Evolutionary conservation across 2,329 filamentous ascomycete species (phyloP).

Genomic region (Claviceps sp.): DNA sequence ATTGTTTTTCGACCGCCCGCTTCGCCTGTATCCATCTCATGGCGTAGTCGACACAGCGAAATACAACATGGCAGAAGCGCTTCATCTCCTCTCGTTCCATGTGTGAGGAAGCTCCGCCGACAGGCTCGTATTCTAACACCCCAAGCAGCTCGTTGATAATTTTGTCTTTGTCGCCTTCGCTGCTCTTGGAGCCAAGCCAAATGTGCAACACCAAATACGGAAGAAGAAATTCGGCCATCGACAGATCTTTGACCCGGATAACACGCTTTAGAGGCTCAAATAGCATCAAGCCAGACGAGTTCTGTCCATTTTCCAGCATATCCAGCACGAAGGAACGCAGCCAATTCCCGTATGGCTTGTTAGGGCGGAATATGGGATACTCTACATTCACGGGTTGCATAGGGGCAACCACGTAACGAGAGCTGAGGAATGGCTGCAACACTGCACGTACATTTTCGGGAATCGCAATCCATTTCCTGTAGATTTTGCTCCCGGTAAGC

Average conservation of each 20-base stretch:
- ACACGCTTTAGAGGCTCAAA: constrained; percentile 73
- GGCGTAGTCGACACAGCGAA: constrained; percentile 81
- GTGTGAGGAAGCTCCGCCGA: constrained; percentile 37
- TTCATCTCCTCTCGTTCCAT: constrained; percentile 62
- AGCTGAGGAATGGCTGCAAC: constrained; percentile 76
- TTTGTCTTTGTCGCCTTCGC: constrained; percentile 46
- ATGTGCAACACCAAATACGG: constrained; percentile 80
- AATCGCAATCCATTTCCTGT: constrained; percentile 63
- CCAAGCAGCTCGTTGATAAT: constrained; percentile 61
- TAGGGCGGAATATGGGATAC: constrained; percentile 67
- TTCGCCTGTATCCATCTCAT: constrained; percentile 82
- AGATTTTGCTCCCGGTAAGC: constrained; percentile 43
- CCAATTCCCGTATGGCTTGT: constrained; percentile 66
- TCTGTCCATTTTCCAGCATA: constrained; percentile 65
- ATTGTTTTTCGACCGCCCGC: constrained; percentile 18
- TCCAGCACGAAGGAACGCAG: constrained; percentile 69
- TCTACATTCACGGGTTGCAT: constrained; percentile 40
- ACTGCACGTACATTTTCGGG: constrained; percentile 68
- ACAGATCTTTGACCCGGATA: constrained; percentile 72
- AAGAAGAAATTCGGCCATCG: constrained; percentile 75
- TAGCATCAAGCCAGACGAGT: constrained; percentile 57
- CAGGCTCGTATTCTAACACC: constrained; percentile 52
- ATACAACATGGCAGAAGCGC: constrained; percentile 81
- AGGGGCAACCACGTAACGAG: constrained; percentile 62
- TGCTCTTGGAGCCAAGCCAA: constrained; percentile 53